These are phyloP conservation scores for Lactarius sp. DNA, from an alignment of 768 basidiomycete genomes.

Conservation along the genomic window DNA sequence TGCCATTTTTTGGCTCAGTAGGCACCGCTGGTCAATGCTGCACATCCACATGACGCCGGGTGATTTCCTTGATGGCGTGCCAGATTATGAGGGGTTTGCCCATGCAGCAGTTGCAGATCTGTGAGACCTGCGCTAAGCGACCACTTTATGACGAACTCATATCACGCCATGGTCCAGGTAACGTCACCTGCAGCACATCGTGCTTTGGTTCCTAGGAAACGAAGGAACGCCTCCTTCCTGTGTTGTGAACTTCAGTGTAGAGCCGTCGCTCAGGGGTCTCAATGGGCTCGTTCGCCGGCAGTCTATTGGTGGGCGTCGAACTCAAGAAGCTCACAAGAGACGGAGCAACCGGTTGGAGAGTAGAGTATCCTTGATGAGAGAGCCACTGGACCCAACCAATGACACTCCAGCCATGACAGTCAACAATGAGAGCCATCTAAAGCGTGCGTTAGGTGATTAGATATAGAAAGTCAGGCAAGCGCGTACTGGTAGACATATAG, in stretches of 20 bases:
- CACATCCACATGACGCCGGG: too few relatives aligned
- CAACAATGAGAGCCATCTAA: conserved; percentile 84
- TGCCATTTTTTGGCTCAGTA: too few relatives aligned
- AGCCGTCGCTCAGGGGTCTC: conserved; percentile 60
- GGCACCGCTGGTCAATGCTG: too few relatives aligned
- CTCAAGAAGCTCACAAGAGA: conserved; percentile 31
- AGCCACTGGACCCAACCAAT: conserved; percentile 85
- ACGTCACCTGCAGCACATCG: too few relatives aligned
- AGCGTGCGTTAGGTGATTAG: conserved; percentile 12
- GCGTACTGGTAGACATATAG: conserved; percentile 83
- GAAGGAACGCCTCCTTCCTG: too few relatives aligned
- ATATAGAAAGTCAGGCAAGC: not conserved
- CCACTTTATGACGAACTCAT: too few relatives aligned
- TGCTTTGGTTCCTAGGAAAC: too few relatives aligned
- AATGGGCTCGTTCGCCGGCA: conserved; percentile 40
- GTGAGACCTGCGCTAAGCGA: too few relatives aligned
- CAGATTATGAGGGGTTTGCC: too few relatives aligned
- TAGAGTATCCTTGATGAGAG: conserved; percentile 69
- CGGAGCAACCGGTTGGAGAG: conserved; percentile 31
- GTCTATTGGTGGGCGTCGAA: conserved; percentile 28
- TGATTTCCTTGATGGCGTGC: too few relatives aligned
- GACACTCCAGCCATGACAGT: conserved; percentile 84
- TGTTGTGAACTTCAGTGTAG: conserved; percentile 17
- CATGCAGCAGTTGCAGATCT: too few relatives aligned
- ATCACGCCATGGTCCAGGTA: too few relatives aligned